Percentiles rank a stretch among this genome's conserved stretches.
Conservation (phyloP, 225 moss, liverwort and hornwort species). For the Rhytidiadelphus loreus region DNA sequence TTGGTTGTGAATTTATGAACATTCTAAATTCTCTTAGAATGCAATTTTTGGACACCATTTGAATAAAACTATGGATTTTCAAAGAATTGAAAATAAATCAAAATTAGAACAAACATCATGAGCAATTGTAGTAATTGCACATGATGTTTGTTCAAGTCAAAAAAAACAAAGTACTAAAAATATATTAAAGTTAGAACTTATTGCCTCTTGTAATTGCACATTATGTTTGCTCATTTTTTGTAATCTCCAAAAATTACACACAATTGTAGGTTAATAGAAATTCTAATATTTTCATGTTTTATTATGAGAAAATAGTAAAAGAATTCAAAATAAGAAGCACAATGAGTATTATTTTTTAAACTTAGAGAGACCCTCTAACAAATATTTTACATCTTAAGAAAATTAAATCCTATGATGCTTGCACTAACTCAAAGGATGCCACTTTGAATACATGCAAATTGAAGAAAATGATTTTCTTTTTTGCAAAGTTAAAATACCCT, state of each 20-base stretch:
- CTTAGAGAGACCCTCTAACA: neutral
- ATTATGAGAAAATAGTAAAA: neutral
- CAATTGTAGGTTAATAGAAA: neutral
- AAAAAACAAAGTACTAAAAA: neutral
- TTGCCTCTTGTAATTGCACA: neutral
- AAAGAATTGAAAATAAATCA: neutral
- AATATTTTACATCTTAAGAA: neutral
- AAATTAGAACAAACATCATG: neutral
- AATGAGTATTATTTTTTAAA: neutral
- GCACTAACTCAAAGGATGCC: neutral
- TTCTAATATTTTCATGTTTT: neutral
- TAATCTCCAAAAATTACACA: neutral
- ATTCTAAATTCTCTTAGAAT: neutral
- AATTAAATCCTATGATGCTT: neutral
- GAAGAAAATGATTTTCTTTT: neutral
- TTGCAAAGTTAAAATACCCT: neutral
- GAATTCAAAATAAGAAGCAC: too few species aligned
- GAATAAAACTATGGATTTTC: neutral
- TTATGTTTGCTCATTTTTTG: neutral
- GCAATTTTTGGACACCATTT: neutral
- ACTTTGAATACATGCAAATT: neutral
- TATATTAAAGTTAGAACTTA: neutral
- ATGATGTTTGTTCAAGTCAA: neutral
- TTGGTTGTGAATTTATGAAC: neutral
- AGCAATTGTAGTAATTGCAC: neutral